A percentile compares a stretch with the other conserved stretches of the same genome.
Conservation (phyloP, 1,284 basidiomycete species). For the Neotropicomus parvogracilis region DNA sequence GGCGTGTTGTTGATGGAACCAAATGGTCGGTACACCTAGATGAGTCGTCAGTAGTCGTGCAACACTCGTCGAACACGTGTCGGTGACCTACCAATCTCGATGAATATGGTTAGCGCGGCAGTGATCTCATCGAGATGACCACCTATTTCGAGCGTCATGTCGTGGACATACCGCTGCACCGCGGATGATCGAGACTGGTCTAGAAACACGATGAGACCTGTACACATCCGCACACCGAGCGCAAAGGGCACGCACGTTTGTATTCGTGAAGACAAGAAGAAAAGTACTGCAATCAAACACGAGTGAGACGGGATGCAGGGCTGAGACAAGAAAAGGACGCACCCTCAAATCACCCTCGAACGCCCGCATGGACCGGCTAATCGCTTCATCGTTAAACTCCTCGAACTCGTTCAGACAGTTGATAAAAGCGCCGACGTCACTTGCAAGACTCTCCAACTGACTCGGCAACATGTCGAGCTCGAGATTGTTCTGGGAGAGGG, state of each 20-base stretch:
- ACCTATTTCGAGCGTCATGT: constrained; percentile 47
- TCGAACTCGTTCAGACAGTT: constrained; percentile 53
- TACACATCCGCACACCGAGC: constrained; percentile 14
- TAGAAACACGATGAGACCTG: constrained; percentile 7
- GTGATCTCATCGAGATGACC: constrained; percentile 53
- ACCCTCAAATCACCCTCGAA: constrained; percentile 52
- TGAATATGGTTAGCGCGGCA: constrained; percentile 45
- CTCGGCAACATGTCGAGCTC: constrained; percentile 30
- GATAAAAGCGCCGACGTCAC: constrained; percentile 47
- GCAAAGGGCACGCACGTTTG: constrained; percentile 20
- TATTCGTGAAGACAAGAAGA: constrained; percentile 29
- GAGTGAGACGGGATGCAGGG: neutral
- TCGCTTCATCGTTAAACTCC: constrained; percentile 52
- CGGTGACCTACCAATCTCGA: constrained; percentile 45
- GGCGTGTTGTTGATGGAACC: constrained; percentile 55
- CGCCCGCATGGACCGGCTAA: constrained; percentile 46
- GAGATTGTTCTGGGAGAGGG: constrained; percentile 19
- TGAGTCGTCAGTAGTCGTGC: constrained; percentile 5
- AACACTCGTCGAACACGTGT: neutral
- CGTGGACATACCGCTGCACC: constrained; percentile 55
- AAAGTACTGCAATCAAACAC: constrained; percentile 25
- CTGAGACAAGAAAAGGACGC: neutral
- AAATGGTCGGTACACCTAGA: constrained; percentile 55
- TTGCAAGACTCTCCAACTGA: constrained; percentile 43
- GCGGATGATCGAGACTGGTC: constrained; percentile 48